These are phyloP conservation scores for Echeveria elegans DNA, from an alignment of 164 flowering plant species.

Conservation along the genomic window DNA sequence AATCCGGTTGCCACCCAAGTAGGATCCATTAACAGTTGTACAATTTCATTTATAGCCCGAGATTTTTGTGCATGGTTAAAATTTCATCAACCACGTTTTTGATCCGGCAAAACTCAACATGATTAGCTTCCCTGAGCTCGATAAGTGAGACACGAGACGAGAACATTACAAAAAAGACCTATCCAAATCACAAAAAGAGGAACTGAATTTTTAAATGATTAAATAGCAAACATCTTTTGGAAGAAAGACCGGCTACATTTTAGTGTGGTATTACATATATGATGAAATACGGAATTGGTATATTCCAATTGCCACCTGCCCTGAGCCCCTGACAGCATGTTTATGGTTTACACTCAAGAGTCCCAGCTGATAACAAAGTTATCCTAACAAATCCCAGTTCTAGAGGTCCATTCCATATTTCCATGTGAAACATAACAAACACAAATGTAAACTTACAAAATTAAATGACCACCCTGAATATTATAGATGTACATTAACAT, in stretches of 20 bases:
- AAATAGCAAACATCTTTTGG: not conserved
- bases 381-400: not conserved
- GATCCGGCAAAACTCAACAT: slow-evolving; percentile 81
- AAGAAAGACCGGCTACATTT: no score
- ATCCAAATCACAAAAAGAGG: not conserved
- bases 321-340: not conserved
- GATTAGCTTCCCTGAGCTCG: slow-evolving; percentile 85
- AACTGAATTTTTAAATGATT: not conserved
- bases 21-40: slow-evolving; percentile 66
- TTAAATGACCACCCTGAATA: no score
- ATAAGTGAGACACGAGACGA: slow-evolving; percentile 59
- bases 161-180: slow-evolving; percentile 7
- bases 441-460: not conserved
- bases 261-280: no score
- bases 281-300: no score
- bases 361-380: not conserved
- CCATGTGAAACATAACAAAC: not conserved
- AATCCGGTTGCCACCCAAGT: slow-evolving; percentile 88
- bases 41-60: slow-evolving; percentile 59
- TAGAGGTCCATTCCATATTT: not conserved
- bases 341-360: not conserved
- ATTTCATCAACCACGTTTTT: slow-evolving; percentile 82
- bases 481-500: not conserved
- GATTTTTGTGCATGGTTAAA: slow-evolving; percentile 46
- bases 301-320: no score